phyloP scores from a whole-genome alignment of 1,284 basidiomycete genomes.

The Cryptococcus sp. region DNA sequence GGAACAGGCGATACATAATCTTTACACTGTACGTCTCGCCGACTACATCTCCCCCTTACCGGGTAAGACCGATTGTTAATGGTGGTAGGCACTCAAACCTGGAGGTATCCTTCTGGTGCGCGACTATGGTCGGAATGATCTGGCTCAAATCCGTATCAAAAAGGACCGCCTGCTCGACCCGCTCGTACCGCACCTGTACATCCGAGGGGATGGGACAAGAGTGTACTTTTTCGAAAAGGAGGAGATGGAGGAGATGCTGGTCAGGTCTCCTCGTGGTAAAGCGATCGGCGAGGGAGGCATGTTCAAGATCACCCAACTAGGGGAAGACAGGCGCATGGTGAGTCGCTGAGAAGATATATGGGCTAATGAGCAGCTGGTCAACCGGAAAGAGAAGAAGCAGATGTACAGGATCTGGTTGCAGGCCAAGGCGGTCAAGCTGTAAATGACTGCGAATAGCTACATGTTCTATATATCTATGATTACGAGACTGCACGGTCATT shows the following conservation, averaged over 20 bases:
- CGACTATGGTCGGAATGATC: slow-evolving; percentile 92
- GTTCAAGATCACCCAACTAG: slow-evolving; percentile 69
- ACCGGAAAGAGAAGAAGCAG: slow-evolving; percentile 83
- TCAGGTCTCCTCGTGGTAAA: slow-evolving; percentile 50
- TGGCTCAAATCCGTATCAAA: slow-evolving; percentile 91
- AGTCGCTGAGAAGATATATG: slow-evolving; percentile 9
- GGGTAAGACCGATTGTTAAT: background rate
- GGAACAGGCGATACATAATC: slow-evolving; percentile 75
- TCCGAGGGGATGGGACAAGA: slow-evolving; percentile 90
- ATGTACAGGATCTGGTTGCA: slow-evolving; percentile 97
- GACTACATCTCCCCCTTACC: background rate
- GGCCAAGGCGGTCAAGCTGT: slow-evolving; percentile 65
- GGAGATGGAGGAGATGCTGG: slow-evolving; percentile 73
- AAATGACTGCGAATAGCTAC: too few species aligned
- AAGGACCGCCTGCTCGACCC: slow-evolving; percentile 78
- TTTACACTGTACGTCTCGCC: slow-evolving; percentile 63
- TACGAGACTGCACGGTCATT: too few species aligned
- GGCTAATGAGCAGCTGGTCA: slow-evolving; percentile 55
- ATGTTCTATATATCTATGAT: too few species aligned
- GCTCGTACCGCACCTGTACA: slow-evolving; percentile 90
- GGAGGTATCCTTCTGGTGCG: slow-evolving; percentile 78
- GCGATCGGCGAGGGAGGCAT: slow-evolving; percentile 37
- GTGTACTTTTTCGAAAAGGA: slow-evolving; percentile 90
- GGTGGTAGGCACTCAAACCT: slow-evolving; percentile 76
- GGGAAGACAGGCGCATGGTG: slow-evolving; percentile 74